Conservation (phyloP, 2,329 filamentous ascomycete genomes). For the Paraphaeosphaeria minitans region DNA sequence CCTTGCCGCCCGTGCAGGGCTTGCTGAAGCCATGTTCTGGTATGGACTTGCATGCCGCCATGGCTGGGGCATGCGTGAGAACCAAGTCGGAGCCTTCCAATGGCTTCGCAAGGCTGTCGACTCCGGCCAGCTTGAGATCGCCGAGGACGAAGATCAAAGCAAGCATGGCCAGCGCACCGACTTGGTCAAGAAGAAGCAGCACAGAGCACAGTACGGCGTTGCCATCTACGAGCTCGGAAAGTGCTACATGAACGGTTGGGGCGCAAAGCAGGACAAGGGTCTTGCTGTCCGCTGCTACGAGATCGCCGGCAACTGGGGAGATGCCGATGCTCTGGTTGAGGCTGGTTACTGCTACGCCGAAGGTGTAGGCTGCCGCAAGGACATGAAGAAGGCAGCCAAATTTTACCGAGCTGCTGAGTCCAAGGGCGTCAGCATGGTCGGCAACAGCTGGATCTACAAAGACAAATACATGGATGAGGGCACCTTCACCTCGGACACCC, state of each 20-base stretch:
- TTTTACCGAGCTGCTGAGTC: slow-evolving; percentile 90
- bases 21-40: slow-evolving; percentile 92
- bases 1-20: slow-evolving; percentile 80
- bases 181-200: slow-evolving; percentile 74
- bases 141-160: slow-evolving; percentile 73
- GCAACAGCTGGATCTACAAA: slow-evolving; percentile 99
- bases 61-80: slow-evolving; percentile 96
- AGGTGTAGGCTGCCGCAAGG: slow-evolving; percentile 92
- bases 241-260: slow-evolving; percentile 98
- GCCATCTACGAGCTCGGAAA: slow-evolving; percentile 97
- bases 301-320: slow-evolving; percentile 93
- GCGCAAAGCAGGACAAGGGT: slow-evolving; percentile 87
- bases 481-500: slow-evolving; percentile 41
- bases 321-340: slow-evolving; percentile 90
- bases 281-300: slow-evolving; percentile 93
- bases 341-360: slow-evolving; percentile 96
- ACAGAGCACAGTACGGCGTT: slow-evolving; percentile 90
- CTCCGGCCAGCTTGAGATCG: slow-evolving; percentile 78
- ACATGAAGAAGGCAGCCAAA: slow-evolving; percentile 89
- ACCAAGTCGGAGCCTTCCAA: slow-evolving; percentile 84
- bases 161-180: slow-evolving; percentile 68
- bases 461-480: slow-evolving; percentile 77
- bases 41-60: slow-evolving; percentile 95
- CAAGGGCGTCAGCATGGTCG: slow-evolving; percentile 96
- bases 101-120: slow-evolving; percentile 94